Base-by-base conservation (phyloP, 179 eudicot species). In the Amaranthus tricolor region DNA sequence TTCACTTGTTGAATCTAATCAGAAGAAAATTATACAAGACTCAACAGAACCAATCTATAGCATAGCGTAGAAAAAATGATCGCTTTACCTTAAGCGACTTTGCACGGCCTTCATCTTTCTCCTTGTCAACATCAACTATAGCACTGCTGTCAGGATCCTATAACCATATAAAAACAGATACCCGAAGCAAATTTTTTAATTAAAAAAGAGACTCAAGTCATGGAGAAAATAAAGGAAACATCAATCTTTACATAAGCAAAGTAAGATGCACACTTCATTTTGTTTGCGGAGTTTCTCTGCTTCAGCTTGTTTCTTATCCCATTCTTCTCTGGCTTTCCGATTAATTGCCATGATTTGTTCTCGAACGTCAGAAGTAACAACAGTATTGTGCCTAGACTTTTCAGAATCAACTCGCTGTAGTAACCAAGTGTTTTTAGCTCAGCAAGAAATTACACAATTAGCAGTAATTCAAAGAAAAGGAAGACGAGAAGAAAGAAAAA, bases 281-380 rank as follows among this genome's bases (percentile, higher is more conserved):
- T 66, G 78, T 75, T 82, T 93, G 69, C 85, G 88, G 54, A 88
- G 84, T 77, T 89, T 95, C 82, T 86, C 98, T 21, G 90, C 88
- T 78, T 93, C 94, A 70, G 98, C 88, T 82, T 89, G 94, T 75
- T 91, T 94, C 77, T 91, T 96, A 62, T 96, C 96, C 92, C 88
- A 87, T 77, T 93, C 99, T 77, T 88, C 97, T 76, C 85, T 88
- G 66, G 92, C 98, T 87, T 91, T 91, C 24, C 70, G 86, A 68
- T 96, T 93, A 66, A 93, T 89, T 49, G 81, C 70, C 85, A 84
- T 74, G 63, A 96, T 96, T 68, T 96, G 94, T 80, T 88, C 88
- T 53, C 90, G 86, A 63, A 93, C 87, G 85, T 96, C 98, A 63
- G 96, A 93, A 67, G 92, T 91, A 68, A 93, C 72, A 44, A 89